A percentile compares a stretch with the other conserved stretches of the same genome.
These are phyloP conservation scores for Xylaria palmicola DNA, from an alignment of 495 filamentous ascomycete species.

Conservation along the genomic window DNA sequence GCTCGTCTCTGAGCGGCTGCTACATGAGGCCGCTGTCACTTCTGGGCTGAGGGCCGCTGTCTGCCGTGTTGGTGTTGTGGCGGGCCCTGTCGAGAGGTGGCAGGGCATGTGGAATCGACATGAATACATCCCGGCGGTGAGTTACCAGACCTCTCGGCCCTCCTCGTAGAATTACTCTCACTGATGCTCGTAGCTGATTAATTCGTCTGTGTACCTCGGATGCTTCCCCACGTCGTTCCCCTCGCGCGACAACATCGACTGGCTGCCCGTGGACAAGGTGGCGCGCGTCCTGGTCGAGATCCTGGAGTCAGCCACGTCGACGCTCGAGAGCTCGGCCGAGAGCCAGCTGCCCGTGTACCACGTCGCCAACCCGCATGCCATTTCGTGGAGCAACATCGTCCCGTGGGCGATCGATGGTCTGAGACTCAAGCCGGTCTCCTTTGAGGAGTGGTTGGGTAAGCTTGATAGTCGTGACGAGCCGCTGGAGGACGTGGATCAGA, in stretches of 20 bases:
- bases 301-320: not conserved
- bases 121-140: constrained; percentile 48
- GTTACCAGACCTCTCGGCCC: too few relatives aligned
- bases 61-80: constrained; percentile 45
- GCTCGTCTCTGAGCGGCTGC: constrained; percentile 17
- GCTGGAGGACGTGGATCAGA: not conserved
- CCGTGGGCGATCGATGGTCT: not conserved
- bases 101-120: constrained; percentile 35
- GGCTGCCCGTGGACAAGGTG: constrained; percentile 47
- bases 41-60: constrained; percentile 26
- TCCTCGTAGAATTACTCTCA: too few relatives aligned
- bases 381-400: constrained; percentile 18
- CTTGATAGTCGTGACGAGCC: constrained; percentile 11
- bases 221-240: constrained; percentile 29
- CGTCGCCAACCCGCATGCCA: constrained; percentile 25
- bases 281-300: constrained; percentile 26
- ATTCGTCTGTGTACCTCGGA: constrained; percentile 18
- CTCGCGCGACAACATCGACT: constrained; percentile 35
- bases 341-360: constrained; percentile 26
- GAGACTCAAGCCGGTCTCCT: constrained; percentile 2
- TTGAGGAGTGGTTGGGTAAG: constrained; percentile 17
- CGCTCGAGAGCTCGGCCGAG: constrained; percentile 20
- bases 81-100: constrained; percentile 30
- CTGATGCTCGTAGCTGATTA: not conserved
- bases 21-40: constrained; percentile 22